Evolutionary conservation across 2,329 filamentous ascomycete species (phyloP).

Genomic region (Pezicula rhizophila): DNA sequence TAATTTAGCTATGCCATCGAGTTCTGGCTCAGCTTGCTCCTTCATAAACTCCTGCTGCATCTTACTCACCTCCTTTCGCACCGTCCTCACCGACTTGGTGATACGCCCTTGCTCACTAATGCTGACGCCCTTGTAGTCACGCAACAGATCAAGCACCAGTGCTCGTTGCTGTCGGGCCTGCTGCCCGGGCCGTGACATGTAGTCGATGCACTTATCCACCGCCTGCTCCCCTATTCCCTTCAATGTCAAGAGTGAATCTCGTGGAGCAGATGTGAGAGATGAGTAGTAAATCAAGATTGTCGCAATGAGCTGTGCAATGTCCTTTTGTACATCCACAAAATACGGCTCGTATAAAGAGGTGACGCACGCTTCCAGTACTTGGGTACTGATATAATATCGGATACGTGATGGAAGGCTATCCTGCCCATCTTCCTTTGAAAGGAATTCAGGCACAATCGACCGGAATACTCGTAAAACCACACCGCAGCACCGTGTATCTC

Average conservation of each 20-base stretch:
- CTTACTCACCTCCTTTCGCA: conserved; percentile 45
- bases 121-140: conserved; percentile 81
- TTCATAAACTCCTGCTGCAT: conserved; percentile 65
- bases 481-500: conserved; percentile 81
- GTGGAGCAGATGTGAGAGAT: conserved; percentile 61
- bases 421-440: conserved; percentile 33
- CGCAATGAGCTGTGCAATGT: conserved; percentile 82
- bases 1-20: conserved; percentile 9
- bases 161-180: conserved; percentile 73
- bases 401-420: conserved; percentile 52
- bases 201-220: conserved; percentile 58
- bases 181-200: conserved; percentile 50
- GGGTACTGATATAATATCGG: conserved; percentile 81
- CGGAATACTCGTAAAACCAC: conserved; percentile 83
- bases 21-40: conserved; percentile 23
- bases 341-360: conserved; percentile 90
- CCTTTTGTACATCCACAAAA: conserved; percentile 93
- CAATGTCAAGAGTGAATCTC: conserved; percentile 69
- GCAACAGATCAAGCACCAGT: conserved; percentile 76
- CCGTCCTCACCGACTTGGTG: conserved; percentile 40
- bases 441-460: conserved; percentile 76
- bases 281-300: conserved; percentile 76
- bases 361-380: conserved; percentile 85
- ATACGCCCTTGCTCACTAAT: conserved; percentile 92
- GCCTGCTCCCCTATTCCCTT: conserved; percentile 68